Evolutionary conservation across 345 rosid species (phyloP).

Genomic region (Eucalyptus cloeziana): DNA sequence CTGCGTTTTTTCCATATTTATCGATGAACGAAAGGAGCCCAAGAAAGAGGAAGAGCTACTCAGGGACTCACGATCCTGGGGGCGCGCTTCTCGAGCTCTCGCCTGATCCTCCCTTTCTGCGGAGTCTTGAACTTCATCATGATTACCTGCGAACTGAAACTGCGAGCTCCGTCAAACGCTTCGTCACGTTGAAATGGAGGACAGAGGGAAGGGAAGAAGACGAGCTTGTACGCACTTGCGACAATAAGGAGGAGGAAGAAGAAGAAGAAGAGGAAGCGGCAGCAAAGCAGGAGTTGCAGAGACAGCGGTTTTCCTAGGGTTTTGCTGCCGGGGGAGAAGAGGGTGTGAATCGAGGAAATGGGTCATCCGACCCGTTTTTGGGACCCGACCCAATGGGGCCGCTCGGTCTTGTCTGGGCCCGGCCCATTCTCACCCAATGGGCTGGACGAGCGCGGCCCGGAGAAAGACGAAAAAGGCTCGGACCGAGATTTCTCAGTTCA

Average conservation of each 20-base stretch:
- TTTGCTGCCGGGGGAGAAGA: background rate
- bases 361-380: background rate
- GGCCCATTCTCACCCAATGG: background rate
- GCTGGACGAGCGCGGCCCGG: background rate
- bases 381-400: background rate
- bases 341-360: background rate
- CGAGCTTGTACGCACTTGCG: background rate
- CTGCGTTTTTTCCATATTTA: background rate
- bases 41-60: background rate
- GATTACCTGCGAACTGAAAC: background rate
- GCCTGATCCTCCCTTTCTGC: conserved; percentile 30
- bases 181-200: background rate
- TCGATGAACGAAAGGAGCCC: background rate
- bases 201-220: background rate
- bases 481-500: background rate
- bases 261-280: background rate
- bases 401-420: background rate
- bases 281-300: background rate
- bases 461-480: background rate
- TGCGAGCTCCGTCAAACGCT: background rate
- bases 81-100: conserved; percentile 72
- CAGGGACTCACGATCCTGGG: conserved; percentile 55
- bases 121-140: conserved; percentile 59
- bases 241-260: background rate
- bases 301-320: background rate